Percentiles rank a stretch among this genome's conserved stretches.
These are phyloP conservation scores for Hemileccinum impolitum DNA, from an alignment of 768 basidiomycete species.

Conservation along the genomic window DNA sequence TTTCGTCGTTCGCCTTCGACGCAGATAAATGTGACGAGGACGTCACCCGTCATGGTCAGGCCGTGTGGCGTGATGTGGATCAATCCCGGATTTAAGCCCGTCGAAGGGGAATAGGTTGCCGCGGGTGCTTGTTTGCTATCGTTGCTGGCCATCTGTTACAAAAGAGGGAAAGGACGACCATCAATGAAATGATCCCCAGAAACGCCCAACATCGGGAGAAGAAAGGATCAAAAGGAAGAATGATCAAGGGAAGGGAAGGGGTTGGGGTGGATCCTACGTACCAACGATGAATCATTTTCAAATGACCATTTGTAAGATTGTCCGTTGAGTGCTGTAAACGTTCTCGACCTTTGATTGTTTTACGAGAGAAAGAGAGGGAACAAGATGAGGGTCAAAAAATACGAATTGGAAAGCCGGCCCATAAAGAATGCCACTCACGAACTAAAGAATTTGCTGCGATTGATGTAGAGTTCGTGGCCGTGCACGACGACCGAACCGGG, in stretches of 20 bases:
- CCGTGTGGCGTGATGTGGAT: conserved; percentile 34
- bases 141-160: conserved; percentile 29
- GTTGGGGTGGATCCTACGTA: conserved; percentile 9
- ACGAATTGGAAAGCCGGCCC: background rate
- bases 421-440: conserved; percentile 23
- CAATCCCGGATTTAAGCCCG: conserved; percentile 26
- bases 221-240: background rate
- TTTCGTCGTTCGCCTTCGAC: conserved; percentile 34
- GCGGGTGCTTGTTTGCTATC: conserved; percentile 32
- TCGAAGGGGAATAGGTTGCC: conserved; percentile 27
- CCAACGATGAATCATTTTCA: conserved; percentile 30
- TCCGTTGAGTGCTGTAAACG: conserved; percentile 33
- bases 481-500: conserved; percentile 26
- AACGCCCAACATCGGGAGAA: no score
- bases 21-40: conserved; percentile 31
- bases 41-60: conserved; percentile 30
- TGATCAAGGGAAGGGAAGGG: background rate
- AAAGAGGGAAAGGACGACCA: background rate
- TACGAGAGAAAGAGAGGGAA: background rate
- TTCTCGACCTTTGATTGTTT: conserved; percentile 24
- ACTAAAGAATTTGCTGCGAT: conserved; percentile 26
- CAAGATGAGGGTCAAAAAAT: conserved; percentile 4
- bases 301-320: conserved; percentile 35
- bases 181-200: background rate
- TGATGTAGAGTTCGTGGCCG: conserved; percentile 26